Conservation (phyloP, 345 rosid genomes). For the Dipteronia sinensis region DNA sequence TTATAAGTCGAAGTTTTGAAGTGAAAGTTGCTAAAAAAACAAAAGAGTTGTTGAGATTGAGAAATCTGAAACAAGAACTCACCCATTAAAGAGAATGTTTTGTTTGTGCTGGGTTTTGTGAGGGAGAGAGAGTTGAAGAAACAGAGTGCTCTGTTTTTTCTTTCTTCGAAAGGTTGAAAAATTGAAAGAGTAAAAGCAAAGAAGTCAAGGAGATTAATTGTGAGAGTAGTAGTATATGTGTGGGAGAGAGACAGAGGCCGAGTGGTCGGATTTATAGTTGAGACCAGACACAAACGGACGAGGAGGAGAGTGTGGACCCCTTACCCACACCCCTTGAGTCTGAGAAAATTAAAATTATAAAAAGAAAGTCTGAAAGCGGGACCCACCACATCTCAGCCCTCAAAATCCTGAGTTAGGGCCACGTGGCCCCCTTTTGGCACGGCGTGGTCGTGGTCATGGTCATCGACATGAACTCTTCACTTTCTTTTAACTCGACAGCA, state of each 20-base stretch:
- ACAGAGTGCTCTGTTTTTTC: constrained; percentile 26
- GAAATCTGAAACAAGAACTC: constrained; percentile 13
- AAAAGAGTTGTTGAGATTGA: not conserved
- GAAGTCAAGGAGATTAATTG: not conserved
- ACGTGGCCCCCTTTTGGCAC: not conserved
- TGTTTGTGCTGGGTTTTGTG: not conserved
- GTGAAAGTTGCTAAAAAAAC: too few species aligned
- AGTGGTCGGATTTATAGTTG: constrained; percentile 31
- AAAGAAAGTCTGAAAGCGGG: not conserved
- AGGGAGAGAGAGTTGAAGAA: not conserved
- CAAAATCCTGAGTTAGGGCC: not conserved
- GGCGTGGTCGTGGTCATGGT: not conserved
- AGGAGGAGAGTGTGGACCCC: not conserved
- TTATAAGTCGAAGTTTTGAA: too few species aligned
- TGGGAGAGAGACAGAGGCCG: constrained; percentile 28
- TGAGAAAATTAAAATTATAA: not conserved
- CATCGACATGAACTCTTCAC: too few species aligned
- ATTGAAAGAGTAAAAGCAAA: not conserved
- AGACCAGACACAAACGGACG: constrained; percentile 31
- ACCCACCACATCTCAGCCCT: constrained; percentile 6
- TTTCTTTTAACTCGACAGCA: not conserved
- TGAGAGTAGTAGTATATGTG: constrained; percentile 4
- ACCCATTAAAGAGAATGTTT: constrained; percentile 31
- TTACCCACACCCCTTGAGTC: not conserved
- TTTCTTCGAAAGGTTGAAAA: not conserved